These are phyloP conservation scores for Biscogniauxia sp. DNA, from an alignment of 2,329 filamentous ascomycete genomes.

Conservation along the genomic window DNA sequence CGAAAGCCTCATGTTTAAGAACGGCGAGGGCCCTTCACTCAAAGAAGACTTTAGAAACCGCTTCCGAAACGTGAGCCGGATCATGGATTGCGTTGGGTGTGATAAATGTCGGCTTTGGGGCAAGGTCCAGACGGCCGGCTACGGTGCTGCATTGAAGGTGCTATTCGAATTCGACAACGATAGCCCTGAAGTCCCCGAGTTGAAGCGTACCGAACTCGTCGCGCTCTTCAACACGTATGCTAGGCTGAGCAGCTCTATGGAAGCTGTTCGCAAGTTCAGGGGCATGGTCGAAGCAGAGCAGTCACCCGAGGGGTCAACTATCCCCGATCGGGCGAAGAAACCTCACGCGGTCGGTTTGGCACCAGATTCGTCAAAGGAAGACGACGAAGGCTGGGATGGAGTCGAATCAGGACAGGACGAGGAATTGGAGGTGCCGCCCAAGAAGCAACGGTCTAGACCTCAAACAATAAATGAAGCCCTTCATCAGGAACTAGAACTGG, in stretches of 20 bases:
- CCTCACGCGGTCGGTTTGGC: slow-evolving; percentile 40
- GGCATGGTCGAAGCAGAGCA: slow-evolving; percentile 43
- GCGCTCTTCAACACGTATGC: slow-evolving; percentile 93
- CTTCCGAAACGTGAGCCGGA: slow-evolving; percentile 91
- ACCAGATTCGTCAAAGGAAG: slow-evolving; percentile 16
- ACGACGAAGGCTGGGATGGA: slow-evolving; percentile 35
- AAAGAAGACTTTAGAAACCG: slow-evolving; percentile 98
- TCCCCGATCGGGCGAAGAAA: slow-evolving; percentile 42
- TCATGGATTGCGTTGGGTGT: slow-evolving; percentile 99
- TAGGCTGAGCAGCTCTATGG: slow-evolving; percentile 77
- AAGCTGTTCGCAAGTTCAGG: slow-evolving; percentile 71
- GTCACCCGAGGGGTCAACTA: slow-evolving; percentile 18
- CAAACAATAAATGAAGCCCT: slow-evolving; percentile 55
- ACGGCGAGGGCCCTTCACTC: slow-evolving; percentile 68
- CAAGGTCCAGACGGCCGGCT: slow-evolving; percentile 92
- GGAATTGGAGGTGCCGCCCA: slow-evolving; percentile 36
- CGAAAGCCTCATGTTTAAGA: slow-evolving; percentile 91
- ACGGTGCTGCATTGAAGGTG: slow-evolving; percentile 91
- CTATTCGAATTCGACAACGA: slow-evolving; percentile 85
- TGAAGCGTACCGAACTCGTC: slow-evolving; percentile 89
- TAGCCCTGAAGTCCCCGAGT: slow-evolving; percentile 61
- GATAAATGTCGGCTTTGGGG: slow-evolving; percentile 99
- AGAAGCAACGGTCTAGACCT: slow-evolving; percentile 28
- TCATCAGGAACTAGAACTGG: slow-evolving; percentile 59
- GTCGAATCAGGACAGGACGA: slow-evolving; percentile 33